Base-by-base conservation (phyloP, 345 rosid species). In the Salix dunnii region DNA sequence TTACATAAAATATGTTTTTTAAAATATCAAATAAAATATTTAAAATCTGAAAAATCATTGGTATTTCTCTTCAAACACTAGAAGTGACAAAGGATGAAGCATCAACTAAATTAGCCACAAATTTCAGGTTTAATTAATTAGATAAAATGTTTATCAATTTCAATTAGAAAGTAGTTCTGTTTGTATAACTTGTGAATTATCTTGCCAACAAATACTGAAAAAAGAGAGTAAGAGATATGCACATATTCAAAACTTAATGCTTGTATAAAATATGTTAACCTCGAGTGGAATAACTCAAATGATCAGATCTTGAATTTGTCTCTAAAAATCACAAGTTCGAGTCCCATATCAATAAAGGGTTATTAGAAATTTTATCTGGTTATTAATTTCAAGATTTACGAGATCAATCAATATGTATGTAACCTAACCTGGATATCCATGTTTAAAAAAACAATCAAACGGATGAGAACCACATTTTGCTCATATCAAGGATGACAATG, bases 211-310 rank as follows among this genome's bases (percentile, higher is more conserved):
- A 53, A 21, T 53, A 53, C 25, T 53, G 10, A 53, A 51, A 51
- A 51, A 18, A 7, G n/a, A 23, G 48, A 2, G 11, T 18, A n/a
- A n/a, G 7, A 23, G 23, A 18, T 20, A 6, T 53, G 21, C 0
- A 20, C 3, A 10, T 2, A 40, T 40, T 21, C 60, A 53, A 0
- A 33, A 0, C 5, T 1, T 0, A 33, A 33, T 33, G 36, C 5
- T 33, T 5, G 36, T 33, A 33, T 33, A 33, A 33, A 33, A 33
- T 33, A 0, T 33, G 6, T 33, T 5, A 33, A 0, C 0, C 0
- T 1, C 5, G 1, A 33, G 6, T 0, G 36, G 36, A 0, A 1
- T 33, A 0, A 0, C 36, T 33, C 36, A 33, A 0, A 0, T 33
- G 6, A 0, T 3, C 35, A 33, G 35, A 4, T 3, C 35, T 33